These are phyloP conservation scores for Candida boleticola DNA, from an alignment of 805 yeast genomes.

Conservation along the genomic window DNA sequence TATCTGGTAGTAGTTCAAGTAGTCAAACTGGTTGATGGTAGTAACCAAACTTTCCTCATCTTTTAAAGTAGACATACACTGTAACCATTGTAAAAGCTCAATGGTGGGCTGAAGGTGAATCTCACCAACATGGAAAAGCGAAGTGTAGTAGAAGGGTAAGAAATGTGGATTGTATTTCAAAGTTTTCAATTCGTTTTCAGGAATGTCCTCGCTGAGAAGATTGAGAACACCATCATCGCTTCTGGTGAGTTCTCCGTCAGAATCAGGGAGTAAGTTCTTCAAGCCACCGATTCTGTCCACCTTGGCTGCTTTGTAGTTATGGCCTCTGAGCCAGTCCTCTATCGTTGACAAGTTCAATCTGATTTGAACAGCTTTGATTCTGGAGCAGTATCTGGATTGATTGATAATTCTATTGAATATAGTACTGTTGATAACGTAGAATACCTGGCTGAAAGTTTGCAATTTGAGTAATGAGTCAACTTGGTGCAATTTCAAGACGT, in stretches of 20 bases:
- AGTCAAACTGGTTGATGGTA: constrained; percentile 51
- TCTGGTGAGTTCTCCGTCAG: not conserved
- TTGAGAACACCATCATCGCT: constrained; percentile 16
- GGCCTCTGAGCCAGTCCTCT: constrained; percentile 90
- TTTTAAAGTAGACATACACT: constrained; percentile 70
- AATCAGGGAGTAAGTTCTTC: constrained; percentile 13
- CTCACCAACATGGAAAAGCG: constrained; percentile 64
- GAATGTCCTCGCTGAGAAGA: constrained; percentile 17
- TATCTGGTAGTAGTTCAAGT: constrained; percentile 67
- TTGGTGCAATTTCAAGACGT: constrained; percentile 77
- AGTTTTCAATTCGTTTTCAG: constrained; percentile 12
- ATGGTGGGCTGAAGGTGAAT: constrained; percentile 68
- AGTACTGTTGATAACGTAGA: constrained; percentile 72
- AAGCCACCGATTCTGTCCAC: constrained; percentile 34
- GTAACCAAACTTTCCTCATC: constrained; percentile 61
- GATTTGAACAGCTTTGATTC: constrained; percentile 87
- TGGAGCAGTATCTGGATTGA: constrained; percentile 66
- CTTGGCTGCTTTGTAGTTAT: constrained; percentile 45
- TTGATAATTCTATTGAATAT: constrained; percentile 72
- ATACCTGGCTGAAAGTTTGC: constrained; percentile 73
- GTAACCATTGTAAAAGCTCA: constrained; percentile 87
- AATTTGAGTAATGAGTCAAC: constrained; percentile 76
- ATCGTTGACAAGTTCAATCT: constrained; percentile 79
- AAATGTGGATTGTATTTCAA: constrained; percentile 40
- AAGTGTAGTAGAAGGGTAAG: constrained; percentile 59